Evolutionary conservation across 257 asterid species (phyloP).

Genomic region (Nyctanthes arbortristis): DNA sequence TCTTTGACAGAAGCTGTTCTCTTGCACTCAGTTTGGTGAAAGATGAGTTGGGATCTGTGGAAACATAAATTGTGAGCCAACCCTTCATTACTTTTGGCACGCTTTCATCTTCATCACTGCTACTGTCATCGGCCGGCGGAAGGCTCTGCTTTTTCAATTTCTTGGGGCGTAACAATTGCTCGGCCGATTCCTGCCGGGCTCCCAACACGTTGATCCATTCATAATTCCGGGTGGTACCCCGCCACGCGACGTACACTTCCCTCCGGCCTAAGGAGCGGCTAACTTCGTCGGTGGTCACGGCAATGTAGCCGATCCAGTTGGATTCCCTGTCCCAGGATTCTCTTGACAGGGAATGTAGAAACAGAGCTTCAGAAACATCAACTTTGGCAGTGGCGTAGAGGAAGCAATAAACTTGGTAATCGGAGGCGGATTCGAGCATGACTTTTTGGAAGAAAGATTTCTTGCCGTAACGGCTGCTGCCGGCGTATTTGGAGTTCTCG

Average conservation of each 20-base stretch:
- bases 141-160: slow-evolving; percentile 11
- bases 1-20: slow-evolving; percentile 48
- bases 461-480: slow-evolving; percentile 84
- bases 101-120: slow-evolving; percentile 23
- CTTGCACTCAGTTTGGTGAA: slow-evolving; percentile 75
- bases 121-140: neutral
- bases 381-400: slow-evolving; percentile 81
- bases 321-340: slow-evolving; percentile 89
- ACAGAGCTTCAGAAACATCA: slow-evolving; percentile 40
- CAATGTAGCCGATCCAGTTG: slow-evolving; percentile 85
- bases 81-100: slow-evolving; percentile 70
- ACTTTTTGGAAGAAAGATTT: slow-evolving; percentile 59
- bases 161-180: slow-evolving; percentile 26
- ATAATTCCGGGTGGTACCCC: slow-evolving; percentile 68
- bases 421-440: slow-evolving; percentile 51
- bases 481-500: slow-evolving; percentile 72
- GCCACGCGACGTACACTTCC: slow-evolving; percentile 69
- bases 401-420: slow-evolving; percentile 51
- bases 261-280: slow-evolving; percentile 62
- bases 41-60: slow-evolving; percentile 60
- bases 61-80: slow-evolving; percentile 64
- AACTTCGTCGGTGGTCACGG: slow-evolving; percentile 53
- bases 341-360: slow-evolving; percentile 63
- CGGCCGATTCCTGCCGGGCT: slow-evolving; percentile 54
- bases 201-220: slow-evolving; percentile 74